Base-by-base conservation (phyloP, 768 basidiomycete species). In the Russula ochroleuca region DNA sequence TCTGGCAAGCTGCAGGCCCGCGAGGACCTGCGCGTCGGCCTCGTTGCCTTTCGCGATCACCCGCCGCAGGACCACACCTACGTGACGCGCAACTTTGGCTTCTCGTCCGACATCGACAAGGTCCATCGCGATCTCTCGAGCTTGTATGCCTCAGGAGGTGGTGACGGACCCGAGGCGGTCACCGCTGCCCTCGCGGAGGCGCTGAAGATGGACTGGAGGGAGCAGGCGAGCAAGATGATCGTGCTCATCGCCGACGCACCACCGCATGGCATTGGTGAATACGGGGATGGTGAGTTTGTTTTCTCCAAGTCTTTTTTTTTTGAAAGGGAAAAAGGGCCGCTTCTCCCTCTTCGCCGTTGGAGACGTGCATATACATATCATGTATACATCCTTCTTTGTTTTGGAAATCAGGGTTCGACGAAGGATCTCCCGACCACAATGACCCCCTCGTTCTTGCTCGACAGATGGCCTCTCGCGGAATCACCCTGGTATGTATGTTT, bases 11-110 rank as follows among this genome's bases (percentile, higher is more conserved):
- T 98, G n/a, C 87, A 90, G 72, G 79, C 83, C 60, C 83, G 79
- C 50, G 94, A 96, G 70, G 95, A 97, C 74, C 83, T 96, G 23
- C 85, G 93, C 66, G 86, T 98, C 45, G 97, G 95, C 63, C 82
- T 98, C 63, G 83, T 98, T 68, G 94, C 94, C 47, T 98, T 95
- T 77, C 85, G 96, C 65, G 95, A 98, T 77, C 93, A 98, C 72
- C 95, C 95, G 28, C 95, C 95, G 17, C 95, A 98, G 77, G 95
- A 98, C 73, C 92, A 92, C 70, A 94, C 94, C 60, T 98, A 94
- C 73, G 79, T 98, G 66, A 88, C 87, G 71, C 93, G 90, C 79
- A 94, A 90, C 73, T 93, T 94, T 80, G 92, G 91, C 2, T 98
- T 98, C 76, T 90, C 94, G 25, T 92, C 92, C 13, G 90, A 96